These are phyloP conservation scores for Aurantiochytrium sp. DNA, from an alignment of 108 stramenopile genomes.

Conservation along the genomic window DNA sequence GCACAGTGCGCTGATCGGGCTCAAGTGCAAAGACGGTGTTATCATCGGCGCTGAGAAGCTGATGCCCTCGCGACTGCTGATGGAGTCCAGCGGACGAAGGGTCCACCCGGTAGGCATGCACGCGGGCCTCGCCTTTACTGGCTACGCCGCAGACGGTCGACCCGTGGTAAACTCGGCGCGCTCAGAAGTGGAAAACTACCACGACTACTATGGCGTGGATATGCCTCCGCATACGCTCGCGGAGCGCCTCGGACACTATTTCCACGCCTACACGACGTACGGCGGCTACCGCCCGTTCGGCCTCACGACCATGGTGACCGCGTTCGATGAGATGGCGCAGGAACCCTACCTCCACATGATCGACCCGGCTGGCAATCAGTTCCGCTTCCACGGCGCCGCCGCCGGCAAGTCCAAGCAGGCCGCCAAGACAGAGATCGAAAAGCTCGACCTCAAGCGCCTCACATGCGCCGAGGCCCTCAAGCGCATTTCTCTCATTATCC, in stretches of 20 bases:
- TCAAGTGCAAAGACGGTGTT: conserved; percentile 89
- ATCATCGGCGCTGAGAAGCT: conserved; percentile 93
- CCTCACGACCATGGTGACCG: conserved; percentile 72
- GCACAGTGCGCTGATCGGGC: conserved; percentile 76
- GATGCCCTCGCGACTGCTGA: conserved; percentile 79
- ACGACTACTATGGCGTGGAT: conserved; percentile 73
- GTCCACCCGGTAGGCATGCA: conserved; percentile 71
- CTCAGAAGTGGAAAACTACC: conserved; percentile 78
- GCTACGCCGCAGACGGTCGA: conserved; percentile 86
- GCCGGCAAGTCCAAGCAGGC: conserved; percentile 94
- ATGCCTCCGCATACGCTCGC: conserved; percentile 75
- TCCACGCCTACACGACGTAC: conserved; percentile 96
- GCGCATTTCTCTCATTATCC: conserved; percentile 85
- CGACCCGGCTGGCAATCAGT: conserved; percentile 78
- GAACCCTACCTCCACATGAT: conserved; percentile 78
- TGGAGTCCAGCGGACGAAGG: conserved; percentile 63
- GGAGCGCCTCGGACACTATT: conserved; percentile 78
- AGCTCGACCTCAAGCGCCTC: conserved; percentile 51
- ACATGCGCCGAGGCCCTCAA: conserved; percentile 82
- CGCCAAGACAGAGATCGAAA: conserved; percentile 98
- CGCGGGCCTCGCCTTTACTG: conserved; percentile 77
- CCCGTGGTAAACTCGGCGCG: conserved; percentile 57
- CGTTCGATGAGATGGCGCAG: conserved; percentile 79
- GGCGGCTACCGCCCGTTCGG: conserved; percentile 95
- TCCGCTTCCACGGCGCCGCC: conserved; percentile 86